Evolutionary conservation across 805 yeast genomes (phyloP), one percentile per base, ranked within the genome.

Genomic region (Saccharomycopsis capsularis): DNA sequence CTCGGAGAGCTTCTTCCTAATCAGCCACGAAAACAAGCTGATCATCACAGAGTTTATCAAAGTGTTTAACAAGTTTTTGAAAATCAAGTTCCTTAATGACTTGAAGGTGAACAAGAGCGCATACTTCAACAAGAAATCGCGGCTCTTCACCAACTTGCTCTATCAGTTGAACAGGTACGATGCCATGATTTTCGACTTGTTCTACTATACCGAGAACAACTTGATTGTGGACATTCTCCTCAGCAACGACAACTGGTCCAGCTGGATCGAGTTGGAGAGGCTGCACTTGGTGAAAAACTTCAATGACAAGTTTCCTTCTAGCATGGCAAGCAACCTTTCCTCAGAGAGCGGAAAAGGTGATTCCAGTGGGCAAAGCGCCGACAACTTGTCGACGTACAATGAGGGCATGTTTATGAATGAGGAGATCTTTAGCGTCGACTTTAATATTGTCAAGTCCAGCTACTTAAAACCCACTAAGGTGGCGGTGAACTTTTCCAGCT

Each of bases 111-210:
- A 49, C 27, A 36, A 43, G 21, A 22, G 18, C 4, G 19, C 19
- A 13, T 52, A 50, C 30, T 51, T 51, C 40, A 44, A 42, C 11
- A 22, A 22, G 13, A 43, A 48, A 13, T 35, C 53, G 16, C 46
- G 53, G 40, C 44, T 44, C 15, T 50, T 52, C 35, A 52, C 44
- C 19, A 52, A 52, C 30, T 44, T 52, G 37, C 32, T 52, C n/a
- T 52, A 49, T 36, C 55, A 52, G 27, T 44, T 44, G 25, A 47
- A 46, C 29, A 49, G 42, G 27, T 52, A 52, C 32, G 49, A 52
- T 11, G 24, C 32, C 16, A 46, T 29, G 16, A 36, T 50, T 6
- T 50, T 43, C 25, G 53, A 52, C 27, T 16, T 41, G 11, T 52
- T 46, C 30, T 52, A 29, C 21, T 46, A 30, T 24, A 41, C 13